Evolutionary conservation across 352 stramenopile genomes (phyloP), one percentile per base, ranked within the genome.

Genomic region (Pythium guiyangense): DNA sequence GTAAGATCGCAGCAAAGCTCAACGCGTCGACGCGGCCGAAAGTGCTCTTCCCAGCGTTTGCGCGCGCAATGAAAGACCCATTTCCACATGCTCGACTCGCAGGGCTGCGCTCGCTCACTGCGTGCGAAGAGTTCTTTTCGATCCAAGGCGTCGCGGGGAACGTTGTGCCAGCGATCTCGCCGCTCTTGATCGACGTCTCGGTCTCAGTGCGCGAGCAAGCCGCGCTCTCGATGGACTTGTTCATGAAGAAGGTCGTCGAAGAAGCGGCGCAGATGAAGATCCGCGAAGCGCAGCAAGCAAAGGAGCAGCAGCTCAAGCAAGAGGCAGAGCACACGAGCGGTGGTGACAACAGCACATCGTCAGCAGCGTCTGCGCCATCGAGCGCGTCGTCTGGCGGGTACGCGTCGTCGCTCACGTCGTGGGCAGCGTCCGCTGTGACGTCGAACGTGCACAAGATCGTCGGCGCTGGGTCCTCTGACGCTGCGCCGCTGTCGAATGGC

Each of bases 71-170:
- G 47, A 75, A 77, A 44, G 90, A 97, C 48, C 86, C 86, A 22
- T 97, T 97, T 49, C 86, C 88, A 5, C 88, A 96, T 52, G 88
- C 90, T 3, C 74, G 90, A 37, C 74, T 97, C 18, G 88, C 90
- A 27, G 88, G 87, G 26, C 63, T 97, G 34, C 79, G 82, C 0
- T 93, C 85, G 3, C 60, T 95, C 47, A 84, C 77, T 35, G 85
- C 83, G 9, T 95, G 85, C 45, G 81, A 93, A 75, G 82, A 86
- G 51, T 90, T 83, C 49, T 95, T 95, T 48, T 85, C 81, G 15
- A 67, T 77, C 6, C 79, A 92, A 70, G 72, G 66, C 27, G 72
- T 91, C 49, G 83, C 83, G 26, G 52, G 67, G n/a, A 90, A 69
- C 54, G 83, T 95, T 45, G 67, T 95, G 3, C 83, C 83, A 29